Conservation (phyloP, 257 asterid genomes). For the Solanum commersonii region DNA sequence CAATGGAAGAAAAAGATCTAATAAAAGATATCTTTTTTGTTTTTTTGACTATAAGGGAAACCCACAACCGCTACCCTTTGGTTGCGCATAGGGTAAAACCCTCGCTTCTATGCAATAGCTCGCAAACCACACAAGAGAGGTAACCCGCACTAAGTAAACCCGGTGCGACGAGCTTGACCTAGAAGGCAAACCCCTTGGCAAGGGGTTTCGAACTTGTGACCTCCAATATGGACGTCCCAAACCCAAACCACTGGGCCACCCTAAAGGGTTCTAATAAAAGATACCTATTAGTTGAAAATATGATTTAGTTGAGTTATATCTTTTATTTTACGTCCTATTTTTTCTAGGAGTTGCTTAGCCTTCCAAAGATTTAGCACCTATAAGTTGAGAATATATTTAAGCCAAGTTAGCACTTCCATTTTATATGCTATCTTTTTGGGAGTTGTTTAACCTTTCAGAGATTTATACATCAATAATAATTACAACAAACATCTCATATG, state of each 20-base stretch:
- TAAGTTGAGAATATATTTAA: neutral
- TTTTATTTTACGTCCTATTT: neutral
- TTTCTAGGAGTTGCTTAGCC: neutral
- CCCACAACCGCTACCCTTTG: no score
- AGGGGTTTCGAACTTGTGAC: no score
- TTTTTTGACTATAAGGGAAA: no score
- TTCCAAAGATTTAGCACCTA: neutral
- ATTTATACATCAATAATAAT: neutral
- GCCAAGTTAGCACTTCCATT: neutral
- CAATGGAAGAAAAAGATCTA: neutral
- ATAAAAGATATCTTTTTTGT: no score
- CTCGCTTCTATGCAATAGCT: no score
- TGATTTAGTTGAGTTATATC: neutral
- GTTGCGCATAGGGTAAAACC: rapidly evolving
- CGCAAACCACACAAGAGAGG: no score
- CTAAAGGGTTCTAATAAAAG: neutral
- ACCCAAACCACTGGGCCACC: no score
- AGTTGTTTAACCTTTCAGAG: neutral
- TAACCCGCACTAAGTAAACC: no score
- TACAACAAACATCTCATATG: neutral
- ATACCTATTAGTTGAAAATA: neutral
- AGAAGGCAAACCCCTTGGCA: no score
- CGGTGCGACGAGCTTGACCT: no score
- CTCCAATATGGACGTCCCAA: no score
- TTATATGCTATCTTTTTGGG: neutral